These are phyloP conservation scores for Mycena venus DNA, from an alignment of 768 basidiomycete genomes.

Conservation along the genomic window DNA sequence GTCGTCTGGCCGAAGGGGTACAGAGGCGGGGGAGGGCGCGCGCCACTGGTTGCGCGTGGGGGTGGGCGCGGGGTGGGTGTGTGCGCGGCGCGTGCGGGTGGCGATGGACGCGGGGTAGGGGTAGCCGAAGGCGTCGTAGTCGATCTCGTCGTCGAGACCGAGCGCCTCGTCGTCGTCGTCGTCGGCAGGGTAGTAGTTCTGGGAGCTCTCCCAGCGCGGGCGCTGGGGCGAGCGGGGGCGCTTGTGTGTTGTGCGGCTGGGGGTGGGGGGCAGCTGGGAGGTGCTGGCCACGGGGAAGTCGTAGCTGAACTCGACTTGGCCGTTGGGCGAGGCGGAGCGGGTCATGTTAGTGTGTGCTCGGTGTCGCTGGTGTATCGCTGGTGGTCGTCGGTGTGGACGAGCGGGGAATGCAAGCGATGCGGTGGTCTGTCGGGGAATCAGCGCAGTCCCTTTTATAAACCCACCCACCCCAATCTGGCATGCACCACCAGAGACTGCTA, in stretches of 20 bases:
- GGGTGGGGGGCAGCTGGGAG: neutral
- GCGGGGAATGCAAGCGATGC: neutral
- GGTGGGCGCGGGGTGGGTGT: neutral
- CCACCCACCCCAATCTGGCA: neutral
- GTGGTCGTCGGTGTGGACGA: neutral
- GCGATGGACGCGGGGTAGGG: no score
- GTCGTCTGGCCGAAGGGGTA: constrained; percentile 30
- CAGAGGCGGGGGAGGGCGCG: neutral
- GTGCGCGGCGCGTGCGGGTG: neutral
- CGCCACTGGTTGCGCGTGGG: constrained; percentile 32
- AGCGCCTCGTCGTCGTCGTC: constrained; percentile 18
- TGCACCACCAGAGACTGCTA: neutral
- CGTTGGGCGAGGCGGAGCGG: constrained; percentile 23
- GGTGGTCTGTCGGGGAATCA: neutral
- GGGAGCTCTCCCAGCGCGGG: constrained; percentile 1
- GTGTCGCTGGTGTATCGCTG: neutral
- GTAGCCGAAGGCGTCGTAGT: constrained; percentile 21
- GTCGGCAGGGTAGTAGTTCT: neutral
- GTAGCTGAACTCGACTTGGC: constrained; percentile 31
- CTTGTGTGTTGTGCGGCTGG: neutral
- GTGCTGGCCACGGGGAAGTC: constrained; percentile 29
- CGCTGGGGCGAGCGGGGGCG: neutral
- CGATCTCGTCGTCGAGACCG: neutral
- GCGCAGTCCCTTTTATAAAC: neutral
- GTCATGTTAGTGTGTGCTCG: neutral